phyloP scores from a whole-genome alignment of 139 green algal species.

The Chlorella sorokiniana region DNA sequence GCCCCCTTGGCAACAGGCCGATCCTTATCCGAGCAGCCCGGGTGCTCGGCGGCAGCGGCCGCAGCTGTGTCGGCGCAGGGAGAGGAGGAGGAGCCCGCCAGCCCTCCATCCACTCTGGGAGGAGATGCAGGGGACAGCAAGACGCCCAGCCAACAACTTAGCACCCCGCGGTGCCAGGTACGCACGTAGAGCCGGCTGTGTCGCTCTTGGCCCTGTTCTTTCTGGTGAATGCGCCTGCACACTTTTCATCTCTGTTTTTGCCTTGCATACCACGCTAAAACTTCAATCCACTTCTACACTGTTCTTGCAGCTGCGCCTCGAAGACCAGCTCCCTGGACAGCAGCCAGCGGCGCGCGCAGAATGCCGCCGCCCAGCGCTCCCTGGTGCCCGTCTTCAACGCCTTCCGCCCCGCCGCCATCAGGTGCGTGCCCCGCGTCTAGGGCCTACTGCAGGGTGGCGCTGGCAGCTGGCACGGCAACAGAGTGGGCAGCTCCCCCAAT shows the following conservation, averaged over 20 bases:
- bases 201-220: neutral
- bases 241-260: no score
- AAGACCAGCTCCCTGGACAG: constrained; percentile 16
- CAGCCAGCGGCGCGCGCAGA: neutral
- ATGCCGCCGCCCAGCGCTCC: neutral
- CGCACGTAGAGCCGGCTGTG: no score
- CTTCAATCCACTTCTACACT: no score
- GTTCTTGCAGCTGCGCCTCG: neutral
- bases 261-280: no score
- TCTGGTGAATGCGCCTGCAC: neutral
- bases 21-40: neutral
- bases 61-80: no score
- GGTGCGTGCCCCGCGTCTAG: neutral
- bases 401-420: neutral
- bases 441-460: no score
- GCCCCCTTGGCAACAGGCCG: neutral
- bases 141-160: constrained; percentile 13
- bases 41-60: neutral
- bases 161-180: constrained; percentile 13
- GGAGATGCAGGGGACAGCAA: neutral
- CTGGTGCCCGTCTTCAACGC: constrained; percentile 5
- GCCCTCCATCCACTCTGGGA: neutral
- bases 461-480: no score
- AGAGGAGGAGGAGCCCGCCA: no score
- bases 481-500: no score